Percentiles rank a stretch among this genome's conserved stretches.
phyloP scores from a whole-genome alignment of 2,329 filamentous ascomycete species.

The Fusarium devonianum region DNA sequence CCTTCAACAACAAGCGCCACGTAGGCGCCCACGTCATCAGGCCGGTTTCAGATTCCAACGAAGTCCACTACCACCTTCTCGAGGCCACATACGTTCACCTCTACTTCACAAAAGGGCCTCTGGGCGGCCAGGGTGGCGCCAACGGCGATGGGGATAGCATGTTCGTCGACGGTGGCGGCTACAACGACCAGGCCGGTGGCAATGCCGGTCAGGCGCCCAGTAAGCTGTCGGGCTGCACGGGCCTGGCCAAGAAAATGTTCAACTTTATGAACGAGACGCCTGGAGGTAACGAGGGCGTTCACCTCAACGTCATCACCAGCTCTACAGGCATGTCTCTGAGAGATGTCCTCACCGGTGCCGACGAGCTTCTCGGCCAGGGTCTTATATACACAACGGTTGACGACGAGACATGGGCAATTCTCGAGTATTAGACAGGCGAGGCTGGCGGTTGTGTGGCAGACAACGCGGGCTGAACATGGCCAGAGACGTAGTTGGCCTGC shows the following conservation, averaged over 20 bases:
- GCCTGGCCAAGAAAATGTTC: constrained; percentile 73
- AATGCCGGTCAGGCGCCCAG: constrained; percentile 49
- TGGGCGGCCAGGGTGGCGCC: constrained; percentile 50
- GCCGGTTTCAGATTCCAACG: constrained; percentile 84
- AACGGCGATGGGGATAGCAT: constrained; percentile 57
- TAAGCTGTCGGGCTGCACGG: constrained; percentile 59
- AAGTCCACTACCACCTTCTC: constrained; percentile 90
- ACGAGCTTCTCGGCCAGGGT: constrained; percentile 78
- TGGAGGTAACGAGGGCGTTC: constrained; percentile 82
- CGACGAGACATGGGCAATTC: constrained; percentile 87
- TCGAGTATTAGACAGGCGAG: constrained; percentile 65
- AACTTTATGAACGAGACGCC: constrained; percentile 70
- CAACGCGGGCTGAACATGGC: neutral
- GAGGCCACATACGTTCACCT: constrained; percentile 91
- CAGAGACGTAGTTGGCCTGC: constrained; percentile 4
- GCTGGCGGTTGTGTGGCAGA: neutral
- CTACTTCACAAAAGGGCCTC: constrained; percentile 76
- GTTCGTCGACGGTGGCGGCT: constrained; percentile 62
- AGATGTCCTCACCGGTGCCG: constrained; percentile 78
- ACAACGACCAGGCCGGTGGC: constrained; percentile 47
- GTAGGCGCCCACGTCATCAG: constrained; percentile 83
- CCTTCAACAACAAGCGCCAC: constrained; percentile 83
- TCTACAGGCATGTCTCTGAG: constrained; percentile 69
- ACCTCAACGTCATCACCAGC: constrained; percentile 78
- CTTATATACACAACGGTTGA: constrained; percentile 91